Percentiles rank a stretch among this genome's conserved stretches.
Conservation (phyloP, 2,329 filamentous ascomycete species). For the Penicillium sp. region DNA sequence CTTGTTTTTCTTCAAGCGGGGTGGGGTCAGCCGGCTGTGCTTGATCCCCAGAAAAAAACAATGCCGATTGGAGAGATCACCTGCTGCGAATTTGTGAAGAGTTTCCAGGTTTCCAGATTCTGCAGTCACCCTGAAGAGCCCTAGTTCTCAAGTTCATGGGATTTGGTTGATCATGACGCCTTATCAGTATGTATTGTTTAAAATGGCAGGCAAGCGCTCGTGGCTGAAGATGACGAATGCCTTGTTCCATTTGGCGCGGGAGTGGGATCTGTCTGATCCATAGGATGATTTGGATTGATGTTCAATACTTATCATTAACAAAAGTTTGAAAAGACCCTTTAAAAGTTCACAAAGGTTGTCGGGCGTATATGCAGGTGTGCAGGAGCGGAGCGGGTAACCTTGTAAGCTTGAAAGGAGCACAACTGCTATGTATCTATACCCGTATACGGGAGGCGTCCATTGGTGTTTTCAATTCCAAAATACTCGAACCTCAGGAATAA, state of each 20-base stretch:
- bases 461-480: too few species aligned
- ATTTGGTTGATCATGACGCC: neutral
- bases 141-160: neutral
- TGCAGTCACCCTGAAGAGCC: neutral
- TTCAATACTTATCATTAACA: neutral
- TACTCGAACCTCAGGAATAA: too few species aligned
- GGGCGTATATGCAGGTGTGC: too few species aligned
- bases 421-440: too few species aligned
- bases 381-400: too few species aligned
- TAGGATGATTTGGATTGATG: neutral
- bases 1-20: neutral
- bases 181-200: slow-evolving; percentile 1
- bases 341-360: too few species aligned
- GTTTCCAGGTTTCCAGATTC: neutral
- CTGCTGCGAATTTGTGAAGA: neutral
- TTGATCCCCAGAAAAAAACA: neutral
- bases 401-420: too few species aligned
- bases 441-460: too few species aligned
- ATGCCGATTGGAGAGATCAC: neutral
- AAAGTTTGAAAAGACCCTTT: neutral
- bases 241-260: slow-evolving; percentile 1
- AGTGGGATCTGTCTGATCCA: neutral
- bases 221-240: slow-evolving; percentile 6
- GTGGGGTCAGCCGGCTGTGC: neutral
- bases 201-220: slow-evolving; percentile 3